Evolutionary conservation across 1,284 basidiomycete species (phyloP), one percentile per base, ranked within the genome.

Genomic region (Tilletia walkeri): DNA sequence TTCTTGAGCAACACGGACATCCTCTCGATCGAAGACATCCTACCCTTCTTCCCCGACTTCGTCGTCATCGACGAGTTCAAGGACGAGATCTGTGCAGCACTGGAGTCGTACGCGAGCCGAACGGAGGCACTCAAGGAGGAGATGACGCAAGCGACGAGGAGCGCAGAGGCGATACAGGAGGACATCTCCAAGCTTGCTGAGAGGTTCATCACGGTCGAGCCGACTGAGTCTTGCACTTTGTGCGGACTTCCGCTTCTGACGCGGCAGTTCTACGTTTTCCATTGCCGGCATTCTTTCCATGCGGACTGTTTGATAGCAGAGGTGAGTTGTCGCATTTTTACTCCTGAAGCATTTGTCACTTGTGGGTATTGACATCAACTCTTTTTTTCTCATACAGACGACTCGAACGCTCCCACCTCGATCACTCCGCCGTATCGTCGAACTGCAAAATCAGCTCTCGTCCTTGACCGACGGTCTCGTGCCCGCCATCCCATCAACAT

Each of bases 1-100:
- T 98, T 99, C 86, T 86, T 99, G 74, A 93, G 96, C 80, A 91
- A 92, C 72, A 96, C 95, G 0, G 91, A 94, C 78, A 86, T 98
- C 38, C 89, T 99, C 81, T 95, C 97, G 85, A 95, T 99, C 75
- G 96, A 99, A 84, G 96, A 99, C 82, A 95, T 99, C 68, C 86
- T 99, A 34, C 96, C 96, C 2, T 99, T 98, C 89, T 99, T 99
- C 89, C 95, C 96, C 2, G 95, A 99, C 85, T 99, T 99, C 84
- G 94, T 95, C 14, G 93, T 99, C 74, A 98, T 99, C 78, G 96
- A 99, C 84, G 95, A 98, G 82, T 99, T 99, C 88, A 99, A 99
- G 84, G 92, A 95, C 78, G 95, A 99, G 85, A 99, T 99, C 76
- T 96, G 95, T 75, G 90, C 90, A 70, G 96, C 96, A 0, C 86